phyloP scores from a whole-genome alignment of 1,284 basidiomycete genomes.

The Trichosporon sp. region DNA sequence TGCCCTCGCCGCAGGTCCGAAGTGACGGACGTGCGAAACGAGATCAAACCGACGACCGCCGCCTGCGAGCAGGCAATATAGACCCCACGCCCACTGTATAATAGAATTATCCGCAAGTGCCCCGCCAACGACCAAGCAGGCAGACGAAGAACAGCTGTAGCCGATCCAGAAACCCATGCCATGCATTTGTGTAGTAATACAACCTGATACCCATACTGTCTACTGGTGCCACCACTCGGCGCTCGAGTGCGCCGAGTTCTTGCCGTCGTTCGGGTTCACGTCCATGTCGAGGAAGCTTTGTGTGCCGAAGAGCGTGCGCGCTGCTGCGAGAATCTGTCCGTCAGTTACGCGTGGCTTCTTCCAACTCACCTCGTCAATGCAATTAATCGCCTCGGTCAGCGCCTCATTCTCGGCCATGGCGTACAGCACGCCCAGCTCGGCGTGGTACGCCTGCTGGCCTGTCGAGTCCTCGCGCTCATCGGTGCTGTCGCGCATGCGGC shows the following conservation, averaged over 20 bases:
- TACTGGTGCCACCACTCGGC: neutral
- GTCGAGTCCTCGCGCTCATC: neutral
- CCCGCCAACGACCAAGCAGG: too few species aligned
- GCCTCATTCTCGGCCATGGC: slow-evolving; percentile 50
- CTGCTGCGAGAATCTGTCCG: slow-evolving; percentile 40
- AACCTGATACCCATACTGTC: neutral
- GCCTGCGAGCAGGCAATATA: too few species aligned
- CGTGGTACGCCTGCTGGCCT: slow-evolving; percentile 13
- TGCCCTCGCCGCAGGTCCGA: too few species aligned
- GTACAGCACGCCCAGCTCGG: slow-evolving; percentile 45
- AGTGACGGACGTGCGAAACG: too few species aligned
- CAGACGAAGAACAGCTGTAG: neutral
- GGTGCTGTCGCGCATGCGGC: slow-evolving; percentile 1
- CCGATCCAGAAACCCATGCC: neutral
- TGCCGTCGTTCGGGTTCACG: neutral
- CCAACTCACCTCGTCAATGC: slow-evolving; percentile 44
- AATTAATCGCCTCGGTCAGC: slow-evolving; percentile 41
- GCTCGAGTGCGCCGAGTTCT: neutral
- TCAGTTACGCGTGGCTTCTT: neutral
- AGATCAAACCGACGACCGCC: too few species aligned
- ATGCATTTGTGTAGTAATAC: slow-evolving; percentile 3
- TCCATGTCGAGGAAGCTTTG: slow-evolving; percentile 33
- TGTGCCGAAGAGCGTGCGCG: slow-evolving; percentile 44
- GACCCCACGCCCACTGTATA: too few species aligned
- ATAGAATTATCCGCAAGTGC: too few species aligned